phyloP scores from a whole-genome alignment of 1,284 basidiomycete species.

The Trametes versicolor region DNA sequence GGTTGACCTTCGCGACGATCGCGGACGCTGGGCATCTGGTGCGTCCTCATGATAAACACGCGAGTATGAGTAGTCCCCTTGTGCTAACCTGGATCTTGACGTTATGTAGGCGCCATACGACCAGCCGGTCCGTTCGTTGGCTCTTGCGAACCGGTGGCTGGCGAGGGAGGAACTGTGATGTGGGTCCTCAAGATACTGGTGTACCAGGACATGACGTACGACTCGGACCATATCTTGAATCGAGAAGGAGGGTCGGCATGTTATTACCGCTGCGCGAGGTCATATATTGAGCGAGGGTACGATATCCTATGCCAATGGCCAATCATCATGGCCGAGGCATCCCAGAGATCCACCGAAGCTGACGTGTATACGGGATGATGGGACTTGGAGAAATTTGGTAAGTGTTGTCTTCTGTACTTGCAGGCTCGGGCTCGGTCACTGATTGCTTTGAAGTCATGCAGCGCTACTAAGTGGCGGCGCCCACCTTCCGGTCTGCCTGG shows the following conservation, averaged over 20 bases:
- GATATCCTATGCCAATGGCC: too few relatives aligned
- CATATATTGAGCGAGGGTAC: too few relatives aligned
- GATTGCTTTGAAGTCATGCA: neutral
- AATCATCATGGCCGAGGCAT: too few relatives aligned
- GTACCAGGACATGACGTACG: too few relatives aligned
- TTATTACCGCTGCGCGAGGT: too few relatives aligned
- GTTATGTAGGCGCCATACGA: slow-evolving; percentile 65
- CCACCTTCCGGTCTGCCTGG: neutral
- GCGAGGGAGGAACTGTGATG: slow-evolving; percentile 40
- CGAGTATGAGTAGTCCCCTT: too few relatives aligned
- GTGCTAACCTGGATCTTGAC: too few relatives aligned
- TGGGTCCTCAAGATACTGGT: too few relatives aligned
- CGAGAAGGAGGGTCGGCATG: too few relatives aligned
- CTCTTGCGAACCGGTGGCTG: slow-evolving; percentile 63
- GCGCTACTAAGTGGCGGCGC: neutral
- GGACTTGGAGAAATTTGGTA: neutral
- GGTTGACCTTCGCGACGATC: slow-evolving; percentile 71
- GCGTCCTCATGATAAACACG: too few relatives aligned
- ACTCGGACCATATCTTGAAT: too few relatives aligned
- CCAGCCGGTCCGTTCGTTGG: slow-evolving; percentile 64
- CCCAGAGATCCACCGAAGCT: too few relatives aligned
- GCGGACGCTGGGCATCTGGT: slow-evolving; percentile 72
- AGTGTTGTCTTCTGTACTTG: neutral
- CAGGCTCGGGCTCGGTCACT: neutral
- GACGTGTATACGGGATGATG: neutral